Conservation (phyloP, 23 red algal genomes). For the Rhodosorus marinus region DNA sequence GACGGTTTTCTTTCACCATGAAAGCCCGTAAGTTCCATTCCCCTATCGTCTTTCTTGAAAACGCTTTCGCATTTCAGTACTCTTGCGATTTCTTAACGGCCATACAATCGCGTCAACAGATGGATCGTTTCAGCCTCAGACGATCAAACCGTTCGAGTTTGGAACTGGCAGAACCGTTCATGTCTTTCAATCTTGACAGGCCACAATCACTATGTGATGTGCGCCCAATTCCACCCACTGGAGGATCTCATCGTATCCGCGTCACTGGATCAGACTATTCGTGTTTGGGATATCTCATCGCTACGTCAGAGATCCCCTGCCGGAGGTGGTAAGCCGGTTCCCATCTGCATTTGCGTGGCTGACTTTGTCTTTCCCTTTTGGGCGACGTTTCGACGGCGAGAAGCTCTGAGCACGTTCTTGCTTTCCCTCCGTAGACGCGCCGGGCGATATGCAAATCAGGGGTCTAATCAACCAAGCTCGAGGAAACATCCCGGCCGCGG, state of each 20-base stretch:
- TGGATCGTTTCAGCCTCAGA: conserved; percentile 99
- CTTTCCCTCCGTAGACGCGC: no score
- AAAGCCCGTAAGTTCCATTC: conserved; percentile 61
- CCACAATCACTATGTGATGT: conserved; percentile 98
- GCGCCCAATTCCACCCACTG: conserved; percentile 68
- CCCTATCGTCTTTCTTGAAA: neutral
- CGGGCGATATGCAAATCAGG: no score
- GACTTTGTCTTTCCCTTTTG: no score
- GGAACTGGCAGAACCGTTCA: conserved; percentile 99
- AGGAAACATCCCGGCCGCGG: conserved; percentile 46
- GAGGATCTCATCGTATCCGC: conserved; percentile 96
- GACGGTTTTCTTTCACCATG: conserved; percentile 95
- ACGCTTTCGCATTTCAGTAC: neutral
- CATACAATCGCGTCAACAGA: neutral
- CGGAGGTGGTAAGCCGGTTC: conserved; percentile 27
- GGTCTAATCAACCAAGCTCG: conserved; percentile 15
- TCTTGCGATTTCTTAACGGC: neutral
- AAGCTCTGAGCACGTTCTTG: no score
- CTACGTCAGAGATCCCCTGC: conserved; percentile 54
- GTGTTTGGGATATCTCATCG: conserved; percentile 94
- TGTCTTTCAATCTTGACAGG: conserved; percentile 89
- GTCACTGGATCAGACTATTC: conserved; percentile 84
- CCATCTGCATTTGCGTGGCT: neutral
- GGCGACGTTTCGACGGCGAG: no score
- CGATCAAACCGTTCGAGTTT: conserved; percentile 98